phyloP scores from a whole-genome alignment of 345 rosid genomes.

The Clarkia xantiana region DNA sequence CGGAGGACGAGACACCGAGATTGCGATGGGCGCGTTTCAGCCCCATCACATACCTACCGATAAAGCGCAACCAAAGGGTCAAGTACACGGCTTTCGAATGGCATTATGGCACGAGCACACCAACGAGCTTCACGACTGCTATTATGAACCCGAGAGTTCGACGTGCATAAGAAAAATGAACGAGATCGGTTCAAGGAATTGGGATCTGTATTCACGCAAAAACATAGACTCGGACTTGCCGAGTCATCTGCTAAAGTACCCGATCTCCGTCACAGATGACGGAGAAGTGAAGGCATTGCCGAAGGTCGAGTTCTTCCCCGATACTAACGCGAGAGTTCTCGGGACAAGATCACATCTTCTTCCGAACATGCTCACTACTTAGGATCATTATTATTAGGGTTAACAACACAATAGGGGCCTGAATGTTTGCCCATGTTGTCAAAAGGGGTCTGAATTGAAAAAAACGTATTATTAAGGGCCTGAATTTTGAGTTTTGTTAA shows the following conservation, averaged over 20 bases:
- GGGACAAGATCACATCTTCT: slow-evolving; percentile 28
- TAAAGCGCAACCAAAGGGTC: slow-evolving; percentile 25
- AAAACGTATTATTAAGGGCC: too few relatives aligned
- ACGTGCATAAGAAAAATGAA: slow-evolving; percentile 26
- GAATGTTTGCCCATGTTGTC: too few relatives aligned
- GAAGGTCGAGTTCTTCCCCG: slow-evolving; percentile 25
- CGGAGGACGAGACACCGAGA: slow-evolving; percentile 39
- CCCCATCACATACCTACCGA: slow-evolving; percentile 18
- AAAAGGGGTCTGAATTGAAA: too few relatives aligned
- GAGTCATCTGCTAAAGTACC: slow-evolving; percentile 35
- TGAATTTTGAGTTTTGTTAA: too few relatives aligned
- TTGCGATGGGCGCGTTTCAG: slow-evolving; percentile 39
- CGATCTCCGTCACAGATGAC: slow-evolving; percentile 13
- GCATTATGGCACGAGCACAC: slow-evolving; percentile 40
- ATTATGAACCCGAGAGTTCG: slow-evolving; percentile 24
- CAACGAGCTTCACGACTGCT: slow-evolving; percentile 14
- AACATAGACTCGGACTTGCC: slow-evolving; percentile 23
- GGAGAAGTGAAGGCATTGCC: slow-evolving; percentile 21
- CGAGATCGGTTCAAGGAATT: slow-evolving; percentile 17
- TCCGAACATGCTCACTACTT: slow-evolving; percentile 32
- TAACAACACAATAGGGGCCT: too few relatives aligned
- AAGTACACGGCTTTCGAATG: slow-evolving; percentile 34
- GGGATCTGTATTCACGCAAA: slow-evolving; percentile 21
- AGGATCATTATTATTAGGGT: too few relatives aligned
- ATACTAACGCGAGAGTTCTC: slow-evolving; percentile 24